Conservation (phyloP, 2,329 filamentous ascomycete genomes). For the Aquanectria penicillioides region DNA sequence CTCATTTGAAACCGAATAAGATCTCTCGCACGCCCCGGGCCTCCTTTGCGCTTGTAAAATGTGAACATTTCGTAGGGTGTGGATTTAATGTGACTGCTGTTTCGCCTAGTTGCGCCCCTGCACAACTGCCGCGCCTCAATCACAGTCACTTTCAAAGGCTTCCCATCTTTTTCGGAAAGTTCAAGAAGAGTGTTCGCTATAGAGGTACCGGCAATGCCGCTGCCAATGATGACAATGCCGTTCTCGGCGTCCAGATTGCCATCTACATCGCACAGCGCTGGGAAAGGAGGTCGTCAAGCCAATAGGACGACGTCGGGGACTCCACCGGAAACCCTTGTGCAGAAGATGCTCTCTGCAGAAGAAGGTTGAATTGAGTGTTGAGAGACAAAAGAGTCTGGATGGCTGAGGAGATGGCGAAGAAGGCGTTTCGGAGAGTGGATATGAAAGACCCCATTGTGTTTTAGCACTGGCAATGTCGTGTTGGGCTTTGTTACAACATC, state of each 20-base stretch:
- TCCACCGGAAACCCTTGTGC: conserved; percentile 53
- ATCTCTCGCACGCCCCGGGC: conserved; percentile 49
- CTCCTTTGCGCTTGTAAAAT: conserved; percentile 43
- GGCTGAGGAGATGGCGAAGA: conserved; percentile 36
- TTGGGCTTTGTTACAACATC: no score
- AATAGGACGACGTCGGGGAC: conserved; percentile 57
- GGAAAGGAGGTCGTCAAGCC: conserved; percentile 55
- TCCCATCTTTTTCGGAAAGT: conserved; percentile 24
- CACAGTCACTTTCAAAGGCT: conserved; percentile 49
- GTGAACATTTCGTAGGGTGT: conserved; percentile 55
- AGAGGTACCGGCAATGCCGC: conserved; percentile 61
- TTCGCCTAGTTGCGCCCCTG: conserved; percentile 63
- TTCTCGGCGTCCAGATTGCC: conserved; percentile 48
- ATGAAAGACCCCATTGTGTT: conserved; percentile 48
- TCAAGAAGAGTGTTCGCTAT: conserved; percentile 43
- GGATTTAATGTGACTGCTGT: conserved; percentile 62
- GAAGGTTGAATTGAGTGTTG: conserved; percentile 38
- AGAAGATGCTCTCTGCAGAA: conserved; percentile 44
- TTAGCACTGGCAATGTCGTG: no score
- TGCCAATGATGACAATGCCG: conserved; percentile 64
- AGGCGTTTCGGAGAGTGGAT: conserved; percentile 39
- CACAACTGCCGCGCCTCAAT: conserved; percentile 62
- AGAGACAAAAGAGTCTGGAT: conserved; percentile 41
- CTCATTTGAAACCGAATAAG: conserved; percentile 56
- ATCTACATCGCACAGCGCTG: conserved; percentile 49